Base-by-base conservation (phyloP, 2,329 filamentous ascomycete species). In the Fusarium sambucinum region DNA sequence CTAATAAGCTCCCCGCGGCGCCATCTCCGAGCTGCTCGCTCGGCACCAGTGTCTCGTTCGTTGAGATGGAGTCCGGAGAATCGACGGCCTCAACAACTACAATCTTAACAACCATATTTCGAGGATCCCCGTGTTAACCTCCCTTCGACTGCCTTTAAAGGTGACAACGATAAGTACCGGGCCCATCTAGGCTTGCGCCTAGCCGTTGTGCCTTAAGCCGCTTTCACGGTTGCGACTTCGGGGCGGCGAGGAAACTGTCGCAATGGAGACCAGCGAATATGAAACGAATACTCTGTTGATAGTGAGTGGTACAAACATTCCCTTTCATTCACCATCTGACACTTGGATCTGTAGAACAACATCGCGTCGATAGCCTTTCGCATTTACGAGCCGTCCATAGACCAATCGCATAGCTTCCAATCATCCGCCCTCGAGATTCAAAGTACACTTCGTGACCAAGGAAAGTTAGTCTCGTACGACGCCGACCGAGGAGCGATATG, bases 181-280 rank as follows among this genome's bases (percentile, higher is more conserved):
- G 56, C 61, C 54, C 56, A 58, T 54, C 46, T 65, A 66, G 67
- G 55, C 63, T 66, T 60, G 62, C 55, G 59, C 59, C 63, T 67
- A 53, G 66, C 56, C 63, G 55, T 53, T 42, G 71, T 70, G 55
- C 67, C 69, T 65, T 51, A 65, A 72, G 70, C 71, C 74, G 73
- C 64, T 67, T 62, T 71, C 59, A 66, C 66, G 61, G 63, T 70
- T 68, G 68, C 72, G 69, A 74, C 69, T 68, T 68, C 61, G 72
- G 69, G 65, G 66, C 71, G 64, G 66, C 66, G 63, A 67, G 74
- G 69, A 77, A 69, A 74, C 77, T 72, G 78, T 75, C 85, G 86
- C 85, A 75, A 89, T 89, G 87, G 87, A 89, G 78, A 84, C 84
- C 77, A 85, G 85, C 69, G 86, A 89, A 79, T 88, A 87, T 78